A percentile compares a stretch with the other conserved stretches of the same genome.
These are phyloP conservation scores for Salix viminalis DNA, from an alignment of 345 rosid genomes.

Conservation along the genomic window DNA sequence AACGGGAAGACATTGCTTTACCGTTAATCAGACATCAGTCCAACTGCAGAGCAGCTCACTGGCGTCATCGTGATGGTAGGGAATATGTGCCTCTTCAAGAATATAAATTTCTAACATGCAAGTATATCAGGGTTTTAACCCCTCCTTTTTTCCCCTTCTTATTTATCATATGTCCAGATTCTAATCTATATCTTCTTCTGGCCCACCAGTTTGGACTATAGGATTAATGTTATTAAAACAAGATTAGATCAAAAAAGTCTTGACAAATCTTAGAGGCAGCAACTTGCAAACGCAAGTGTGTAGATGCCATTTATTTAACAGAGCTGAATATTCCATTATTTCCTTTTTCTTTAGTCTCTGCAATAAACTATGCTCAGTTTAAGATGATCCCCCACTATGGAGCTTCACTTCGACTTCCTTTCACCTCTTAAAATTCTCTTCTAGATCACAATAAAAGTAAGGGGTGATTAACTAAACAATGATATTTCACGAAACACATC, in stretches of 20 bases:
- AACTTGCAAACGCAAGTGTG: constrained; percentile 37
- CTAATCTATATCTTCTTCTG: constrained; percentile 11
- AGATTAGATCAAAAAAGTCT: constrained; percentile 33
- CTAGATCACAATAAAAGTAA: constrained; percentile 6
- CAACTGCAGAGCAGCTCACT: not conserved
- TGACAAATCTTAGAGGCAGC: constrained; percentile 36
- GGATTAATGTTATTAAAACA: constrained; percentile 7
- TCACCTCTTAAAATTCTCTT: constrained; percentile 7
- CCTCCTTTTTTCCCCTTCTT: not conserved
- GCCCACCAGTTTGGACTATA: constrained; percentile 18
- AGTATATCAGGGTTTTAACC: not conserved
- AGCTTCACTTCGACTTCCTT: constrained; percentile 7
- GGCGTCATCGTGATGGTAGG: not conserved
- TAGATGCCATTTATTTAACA: constrained; percentile 9
- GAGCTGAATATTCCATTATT: constrained; percentile 20
- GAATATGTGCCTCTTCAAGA: constrained; percentile 12
- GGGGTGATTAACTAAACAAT: constrained; percentile 8
- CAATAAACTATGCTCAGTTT: constrained; percentile 18
- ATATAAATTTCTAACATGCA: not conserved
- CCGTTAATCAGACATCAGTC: not conserved
- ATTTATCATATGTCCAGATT: not conserved
- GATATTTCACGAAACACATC: constrained; percentile 1
- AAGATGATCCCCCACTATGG: constrained; percentile 40
- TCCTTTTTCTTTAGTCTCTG: not conserved
- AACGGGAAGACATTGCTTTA: not conserved